Evolutionary conservation across 2,329 filamentous ascomycete species (phyloP).

Genomic region (Akanthomyces muscarius): DNA sequence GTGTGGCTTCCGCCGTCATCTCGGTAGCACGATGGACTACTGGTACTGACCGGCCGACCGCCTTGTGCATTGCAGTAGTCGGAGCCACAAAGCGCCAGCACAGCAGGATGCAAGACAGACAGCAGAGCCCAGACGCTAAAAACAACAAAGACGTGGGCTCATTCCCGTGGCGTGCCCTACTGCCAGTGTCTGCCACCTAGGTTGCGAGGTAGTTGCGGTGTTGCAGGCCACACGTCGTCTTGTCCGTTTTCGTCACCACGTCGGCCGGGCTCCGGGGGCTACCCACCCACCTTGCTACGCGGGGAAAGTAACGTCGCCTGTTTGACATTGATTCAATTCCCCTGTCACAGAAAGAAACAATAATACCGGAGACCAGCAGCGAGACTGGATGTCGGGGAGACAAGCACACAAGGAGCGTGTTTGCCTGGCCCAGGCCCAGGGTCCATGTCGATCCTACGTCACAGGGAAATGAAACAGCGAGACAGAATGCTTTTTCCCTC

Average conservation of each 20-base stretch:
- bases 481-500: not conserved
- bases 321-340: not conserved
- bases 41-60: not conserved
- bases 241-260: not conserved
- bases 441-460: slow-evolving; percentile 6
- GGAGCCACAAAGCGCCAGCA: not conserved
- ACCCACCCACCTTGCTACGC: too few relatives aligned
- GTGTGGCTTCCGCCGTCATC: not conserved
- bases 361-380: not conserved
- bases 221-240: not conserved
- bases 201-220: not conserved
- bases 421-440: not conserved
- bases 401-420: not conserved
- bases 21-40: not conserved
- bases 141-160: not conserved
- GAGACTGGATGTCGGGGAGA: not conserved
- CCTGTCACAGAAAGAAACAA: not conserved
- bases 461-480: not conserved
- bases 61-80: not conserved
- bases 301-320: not conserved
- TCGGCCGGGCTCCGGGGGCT: not conserved
- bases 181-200: not conserved
- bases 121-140: not conserved
- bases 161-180: not conserved
- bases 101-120: not conserved